These are phyloP conservation scores for Colletotrichum cereale DNA, from an alignment of 2,329 filamentous ascomycete species.

Conservation along the genomic window DNA sequence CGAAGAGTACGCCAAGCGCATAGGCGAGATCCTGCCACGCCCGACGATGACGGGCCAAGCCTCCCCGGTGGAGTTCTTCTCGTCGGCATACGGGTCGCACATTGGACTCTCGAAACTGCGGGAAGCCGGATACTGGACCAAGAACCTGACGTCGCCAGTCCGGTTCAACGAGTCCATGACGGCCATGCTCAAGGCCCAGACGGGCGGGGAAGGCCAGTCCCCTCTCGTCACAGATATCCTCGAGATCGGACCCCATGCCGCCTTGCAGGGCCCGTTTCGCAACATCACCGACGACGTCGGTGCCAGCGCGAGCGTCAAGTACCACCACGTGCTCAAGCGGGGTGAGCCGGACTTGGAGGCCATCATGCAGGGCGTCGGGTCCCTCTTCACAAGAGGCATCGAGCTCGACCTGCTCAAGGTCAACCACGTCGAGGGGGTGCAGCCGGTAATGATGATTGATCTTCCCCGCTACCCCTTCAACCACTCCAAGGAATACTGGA, in stretches of 20 bases:
- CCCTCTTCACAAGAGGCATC: background rate
- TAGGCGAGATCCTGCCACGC: slow-evolving; percentile 2
- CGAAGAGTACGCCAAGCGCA: slow-evolving; percentile 7
- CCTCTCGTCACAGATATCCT: slow-evolving; percentile 3
- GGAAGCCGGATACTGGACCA: slow-evolving; percentile 9
- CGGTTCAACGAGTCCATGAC: slow-evolving; percentile 10
- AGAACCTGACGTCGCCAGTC: slow-evolving; percentile 20
- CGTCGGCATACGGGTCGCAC: slow-evolving; percentile 1
- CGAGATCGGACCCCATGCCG: slow-evolving; percentile 30
- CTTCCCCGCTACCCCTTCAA: slow-evolving; percentile 42
- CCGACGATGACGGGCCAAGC: background rate
- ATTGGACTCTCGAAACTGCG: background rate
- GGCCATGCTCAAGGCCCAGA: slow-evolving; percentile 30
- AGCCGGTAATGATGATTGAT: slow-evolving; percentile 27
- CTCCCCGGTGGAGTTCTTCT: slow-evolving; percentile 48
- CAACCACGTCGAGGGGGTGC: slow-evolving; percentile 52
- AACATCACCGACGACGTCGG: slow-evolving; percentile 38
- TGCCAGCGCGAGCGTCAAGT: slow-evolving; percentile 44
- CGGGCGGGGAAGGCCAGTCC: slow-evolving; percentile 40
- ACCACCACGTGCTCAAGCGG: slow-evolving; percentile 6
- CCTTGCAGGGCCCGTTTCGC: slow-evolving; percentile 21
- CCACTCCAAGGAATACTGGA: slow-evolving; percentile 29
- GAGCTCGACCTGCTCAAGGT: slow-evolving; percentile 41
- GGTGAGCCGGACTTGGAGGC: background rate
- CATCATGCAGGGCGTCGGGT: background rate